Percentiles rank a stretch among this genome's conserved stretches.
Evolutionary conservation across 208 protist species (phyloP).

Genomic region (Paratrypanosoma confusum): DNA sequence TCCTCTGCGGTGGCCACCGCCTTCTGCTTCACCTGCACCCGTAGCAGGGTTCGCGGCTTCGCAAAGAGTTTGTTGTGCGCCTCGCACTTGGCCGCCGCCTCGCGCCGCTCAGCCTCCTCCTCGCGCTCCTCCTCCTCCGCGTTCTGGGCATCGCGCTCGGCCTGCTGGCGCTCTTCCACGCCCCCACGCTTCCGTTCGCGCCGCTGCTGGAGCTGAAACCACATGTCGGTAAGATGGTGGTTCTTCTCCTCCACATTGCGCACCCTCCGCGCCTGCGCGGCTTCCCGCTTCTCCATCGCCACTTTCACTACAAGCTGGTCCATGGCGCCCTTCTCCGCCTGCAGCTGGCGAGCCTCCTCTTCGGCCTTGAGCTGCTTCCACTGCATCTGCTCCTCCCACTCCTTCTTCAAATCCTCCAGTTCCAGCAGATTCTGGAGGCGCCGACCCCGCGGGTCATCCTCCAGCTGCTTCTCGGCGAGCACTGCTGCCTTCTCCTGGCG

Average conservation of each 20-base stretch:
- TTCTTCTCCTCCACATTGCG: conserved; percentile 66
- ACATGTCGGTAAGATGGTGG: conserved; percentile 50
- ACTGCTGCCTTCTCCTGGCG: conserved; percentile 26
- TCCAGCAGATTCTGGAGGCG: conserved; percentile 43
- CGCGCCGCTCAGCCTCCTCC: conserved; percentile 15
- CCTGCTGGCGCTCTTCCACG: conserved; percentile 13
- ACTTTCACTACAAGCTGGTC: conserved; percentile 32
- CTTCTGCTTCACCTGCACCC: conserved; percentile 31
- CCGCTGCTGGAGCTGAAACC: conserved; percentile 52
- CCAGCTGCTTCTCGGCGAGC: conserved; percentile 29
- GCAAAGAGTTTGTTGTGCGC: conserved; percentile 35
- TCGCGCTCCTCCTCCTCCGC: conserved; percentile 41
- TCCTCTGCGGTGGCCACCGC: conserved; percentile 16
- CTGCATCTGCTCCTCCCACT: conserved; percentile 60
- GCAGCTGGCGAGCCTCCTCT: conserved; percentile 10
- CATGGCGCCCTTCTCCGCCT: conserved; percentile 21
- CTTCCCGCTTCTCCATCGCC: conserved; percentile 19
- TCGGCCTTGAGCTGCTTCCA: conserved; percentile 24
- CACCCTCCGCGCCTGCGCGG: conserved; percentile 22
- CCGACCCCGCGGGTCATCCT: conserved; percentile 65
- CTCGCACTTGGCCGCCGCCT: conserved; percentile 21
- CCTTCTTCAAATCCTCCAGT: conserved; percentile 52
- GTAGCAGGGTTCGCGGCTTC: conserved; percentile 23
- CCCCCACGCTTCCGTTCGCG: conserved; percentile 23
- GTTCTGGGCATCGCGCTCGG: conserved; percentile 39